Percentiles rank a stretch among this genome's conserved stretches.
Evolutionary conservation across 176 grass and related monocot genomes (phyloP).

Genomic region (Avena eriantha): DNA sequence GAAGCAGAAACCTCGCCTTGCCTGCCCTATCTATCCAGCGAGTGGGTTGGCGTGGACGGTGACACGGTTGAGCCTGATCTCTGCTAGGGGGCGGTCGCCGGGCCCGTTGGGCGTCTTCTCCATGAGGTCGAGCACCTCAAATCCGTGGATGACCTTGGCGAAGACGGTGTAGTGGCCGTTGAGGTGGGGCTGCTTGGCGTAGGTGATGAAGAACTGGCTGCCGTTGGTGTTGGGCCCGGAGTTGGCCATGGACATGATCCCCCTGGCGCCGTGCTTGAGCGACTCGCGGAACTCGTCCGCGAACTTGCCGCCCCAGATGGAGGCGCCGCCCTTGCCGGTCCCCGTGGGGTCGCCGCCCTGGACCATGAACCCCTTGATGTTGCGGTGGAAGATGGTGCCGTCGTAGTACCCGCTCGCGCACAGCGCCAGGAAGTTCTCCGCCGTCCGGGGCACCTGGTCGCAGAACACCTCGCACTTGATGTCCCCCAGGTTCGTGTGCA

Average conservation of each 20-base stretch:
- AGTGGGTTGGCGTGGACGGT: constrained; percentile 93
- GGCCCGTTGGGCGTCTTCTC: constrained; percentile 88
- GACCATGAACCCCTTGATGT: constrained; percentile 99
- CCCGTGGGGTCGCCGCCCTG: constrained; percentile 95
- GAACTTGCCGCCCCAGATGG: constrained; percentile 94
- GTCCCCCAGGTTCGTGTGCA: constrained; percentile 98
- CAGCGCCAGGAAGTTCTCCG: constrained; percentile 94
- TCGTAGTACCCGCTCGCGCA: constrained; percentile 97
- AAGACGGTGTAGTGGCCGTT: constrained; percentile 97
- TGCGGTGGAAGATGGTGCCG: constrained; percentile 91
- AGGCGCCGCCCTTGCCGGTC: constrained; percentile 84
- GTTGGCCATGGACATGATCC: constrained; percentile 90
- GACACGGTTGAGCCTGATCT: constrained; percentile 92
- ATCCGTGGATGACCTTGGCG: constrained; percentile 98
- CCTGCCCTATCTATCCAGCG: constrained; percentile 41
- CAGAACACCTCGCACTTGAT: constrained; percentile 99
- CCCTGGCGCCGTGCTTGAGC: constrained; percentile 89
- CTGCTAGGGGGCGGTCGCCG: constrained; percentile 88
- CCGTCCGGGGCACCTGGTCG: constrained; percentile 78
- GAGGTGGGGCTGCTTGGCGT: constrained; percentile 93
- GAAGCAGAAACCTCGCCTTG: background rate
- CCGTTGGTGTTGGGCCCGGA: constrained; percentile 92
- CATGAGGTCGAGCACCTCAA: constrained; percentile 96
- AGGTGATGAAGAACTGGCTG: constrained; percentile 98
- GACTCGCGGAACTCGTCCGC: constrained; percentile 87